Evolutionary conservation across 2,329 filamentous ascomycete species (phyloP).

Genomic region (Ramichloridium luteum): DNA sequence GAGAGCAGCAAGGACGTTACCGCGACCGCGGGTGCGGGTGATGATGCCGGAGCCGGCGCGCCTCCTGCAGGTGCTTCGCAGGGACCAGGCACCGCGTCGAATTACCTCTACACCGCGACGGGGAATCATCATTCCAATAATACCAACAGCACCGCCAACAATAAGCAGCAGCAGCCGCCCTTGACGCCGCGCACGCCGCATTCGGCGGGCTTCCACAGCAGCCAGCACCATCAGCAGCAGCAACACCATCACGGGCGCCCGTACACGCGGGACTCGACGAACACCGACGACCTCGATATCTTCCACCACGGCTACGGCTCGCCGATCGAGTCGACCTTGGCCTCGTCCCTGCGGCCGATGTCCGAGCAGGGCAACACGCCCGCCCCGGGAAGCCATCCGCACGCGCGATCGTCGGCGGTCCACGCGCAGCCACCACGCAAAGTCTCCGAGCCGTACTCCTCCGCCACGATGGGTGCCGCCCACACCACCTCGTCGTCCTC

Average conservation of each 20-base stretch:
- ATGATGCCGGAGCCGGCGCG: conserved; percentile 5
- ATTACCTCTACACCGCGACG: too few species aligned
- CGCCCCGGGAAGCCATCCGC: too few species aligned
- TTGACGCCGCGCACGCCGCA: too few species aligned
- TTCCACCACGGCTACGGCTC: conserved; percentile 69
- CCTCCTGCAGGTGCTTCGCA: conserved; percentile 11
- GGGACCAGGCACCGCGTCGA: background rate
- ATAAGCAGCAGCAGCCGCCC: too few species aligned
- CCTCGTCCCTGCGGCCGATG: conserved; percentile 18
- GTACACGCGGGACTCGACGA: conserved; percentile 18
- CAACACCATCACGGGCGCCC: too few species aligned
- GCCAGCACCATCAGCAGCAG: too few species aligned
- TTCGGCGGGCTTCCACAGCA: too few species aligned
- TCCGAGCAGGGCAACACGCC: conserved; percentile 1
- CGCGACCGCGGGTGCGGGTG: conserved; percentile 11
- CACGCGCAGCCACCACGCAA: too few species aligned
- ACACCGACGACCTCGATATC: conserved; percentile 38
- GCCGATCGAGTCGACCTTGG: conserved; percentile 58
- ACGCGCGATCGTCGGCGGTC: too few species aligned
- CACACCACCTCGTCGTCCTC: background rate
- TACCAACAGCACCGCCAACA: too few species aligned
- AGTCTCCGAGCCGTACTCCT: too few species aligned
- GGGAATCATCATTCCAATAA: too few species aligned
- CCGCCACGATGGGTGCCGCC: background rate
- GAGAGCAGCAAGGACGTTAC: conserved; percentile 21